These are phyloP conservation scores for Blastocystis sp. DNA, from an alignment of 352 stramenopile species.

Conservation along the genomic window DNA sequence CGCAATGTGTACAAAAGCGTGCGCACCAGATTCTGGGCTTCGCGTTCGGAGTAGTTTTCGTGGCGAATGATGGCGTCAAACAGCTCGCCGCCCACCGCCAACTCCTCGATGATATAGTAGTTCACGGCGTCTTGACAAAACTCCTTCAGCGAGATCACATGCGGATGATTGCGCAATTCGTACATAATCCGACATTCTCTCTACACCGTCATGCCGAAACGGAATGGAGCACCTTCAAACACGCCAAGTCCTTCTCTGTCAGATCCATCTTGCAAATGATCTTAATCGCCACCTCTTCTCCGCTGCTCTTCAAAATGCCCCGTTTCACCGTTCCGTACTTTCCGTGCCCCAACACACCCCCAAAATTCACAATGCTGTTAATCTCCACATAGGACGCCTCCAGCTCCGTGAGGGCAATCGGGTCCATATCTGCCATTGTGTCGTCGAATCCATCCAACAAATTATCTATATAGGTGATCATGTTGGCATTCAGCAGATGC, in stretches of 20 bases:
- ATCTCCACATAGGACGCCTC: slow-evolving; percentile 15
- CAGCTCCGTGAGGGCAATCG: neutral
- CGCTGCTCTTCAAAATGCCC: neutral
- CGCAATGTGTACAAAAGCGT: slow-evolving; percentile 80
- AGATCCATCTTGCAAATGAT: slow-evolving; percentile 95
- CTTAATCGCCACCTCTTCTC: slow-evolving; percentile 91
- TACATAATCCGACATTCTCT: slow-evolving; percentile 99
- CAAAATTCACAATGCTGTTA: slow-evolving; percentile 4
- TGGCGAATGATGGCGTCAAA: slow-evolving; percentile 32
- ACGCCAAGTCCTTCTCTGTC: slow-evolving; percentile 90
- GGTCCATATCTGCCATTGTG: slow-evolving; percentile 17
- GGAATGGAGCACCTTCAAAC: slow-evolving; percentile 1
- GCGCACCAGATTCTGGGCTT: slow-evolving; percentile 80
- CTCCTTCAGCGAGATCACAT: slow-evolving; percentile 87
- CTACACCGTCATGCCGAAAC: slow-evolving; percentile 84
- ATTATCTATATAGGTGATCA: slow-evolving; percentile 36
- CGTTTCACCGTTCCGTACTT: slow-evolving; percentile 33
- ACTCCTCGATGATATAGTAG: slow-evolving; percentile 96
- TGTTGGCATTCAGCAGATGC: neutral
- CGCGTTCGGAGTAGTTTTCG: slow-evolving; percentile 78
- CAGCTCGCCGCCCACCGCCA: slow-evolving; percentile 37
- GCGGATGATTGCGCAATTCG: slow-evolving; percentile 80
- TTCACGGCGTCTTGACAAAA: slow-evolving; percentile 87
- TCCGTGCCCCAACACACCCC: slow-evolving; percentile 26
- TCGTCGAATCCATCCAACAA: slow-evolving; percentile 49